Percentiles rank a stretch among this genome's conserved stretches.
These are phyloP conservation scores for Lodderomyces metapsilosis DNA, from an alignment of 1,139 yeast genomes.

Conservation along the genomic window DNA sequence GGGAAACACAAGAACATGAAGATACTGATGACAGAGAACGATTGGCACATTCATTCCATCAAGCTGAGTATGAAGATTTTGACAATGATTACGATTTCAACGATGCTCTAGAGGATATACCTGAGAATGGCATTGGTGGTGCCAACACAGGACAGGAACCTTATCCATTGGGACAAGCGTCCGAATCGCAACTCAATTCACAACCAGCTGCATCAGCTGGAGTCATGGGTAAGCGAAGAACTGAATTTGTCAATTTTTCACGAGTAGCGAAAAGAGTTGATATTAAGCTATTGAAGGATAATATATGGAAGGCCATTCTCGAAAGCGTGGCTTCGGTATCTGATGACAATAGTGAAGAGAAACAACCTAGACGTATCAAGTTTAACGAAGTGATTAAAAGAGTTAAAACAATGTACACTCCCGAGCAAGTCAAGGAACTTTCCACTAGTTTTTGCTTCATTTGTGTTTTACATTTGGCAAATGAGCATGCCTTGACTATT, in stretches of 20 bases:
- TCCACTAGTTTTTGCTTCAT: constrained; percentile 89
- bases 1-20: constrained; percentile 24
- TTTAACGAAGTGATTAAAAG: constrained; percentile 51
- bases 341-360: constrained; percentile 8
- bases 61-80: constrained; percentile 45
- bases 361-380: constrained; percentile 12
- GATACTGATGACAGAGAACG: constrained; percentile 26
- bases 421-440: constrained; percentile 58
- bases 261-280: constrained; percentile 84
- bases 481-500: constrained; percentile 79
- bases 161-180: background rate
- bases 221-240: constrained; percentile 45
- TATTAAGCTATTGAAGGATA: constrained; percentile 73
- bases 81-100: constrained; percentile 44
- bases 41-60: constrained; percentile 43
- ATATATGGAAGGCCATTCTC: constrained; percentile 68
- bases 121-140: background rate
- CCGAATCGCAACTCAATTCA: background rate
- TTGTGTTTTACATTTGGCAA: constrained; percentile 81
- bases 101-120: constrained; percentile 37
- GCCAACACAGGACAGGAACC: background rate
- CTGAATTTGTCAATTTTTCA: constrained; percentile 72
- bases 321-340: constrained; percentile 15
- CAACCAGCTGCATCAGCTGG: constrained; percentile 17
- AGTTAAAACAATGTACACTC: constrained; percentile 53